These are phyloP conservation scores for Zygoascus biomembranicola DNA, from an alignment of 805 yeast species.

Conservation along the genomic window DNA sequence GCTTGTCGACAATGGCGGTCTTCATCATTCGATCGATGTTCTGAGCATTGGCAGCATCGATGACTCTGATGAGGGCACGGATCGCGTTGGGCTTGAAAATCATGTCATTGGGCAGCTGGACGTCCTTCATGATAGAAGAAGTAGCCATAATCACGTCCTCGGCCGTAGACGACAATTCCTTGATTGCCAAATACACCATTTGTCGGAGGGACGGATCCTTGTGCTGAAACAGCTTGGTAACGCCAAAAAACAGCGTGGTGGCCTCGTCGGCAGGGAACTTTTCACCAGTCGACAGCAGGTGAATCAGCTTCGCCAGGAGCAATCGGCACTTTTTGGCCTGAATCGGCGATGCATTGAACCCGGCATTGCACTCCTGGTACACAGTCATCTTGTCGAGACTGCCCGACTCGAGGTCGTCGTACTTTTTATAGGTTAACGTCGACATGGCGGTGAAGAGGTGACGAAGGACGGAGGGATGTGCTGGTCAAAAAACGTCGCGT, in stretches of 20 bases:
- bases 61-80: slow-evolving; percentile 79
- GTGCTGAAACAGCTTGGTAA: slow-evolving; percentile 91
- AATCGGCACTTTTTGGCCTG: slow-evolving; percentile 80
- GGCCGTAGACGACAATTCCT: slow-evolving; percentile 76
- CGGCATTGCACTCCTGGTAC: slow-evolving; percentile 88
- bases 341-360: slow-evolving; percentile 86
- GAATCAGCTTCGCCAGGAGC: slow-evolving; percentile 71
- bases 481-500: background rate
- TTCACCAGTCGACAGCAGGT: slow-evolving; percentile 80
- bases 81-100: slow-evolving; percentile 91
- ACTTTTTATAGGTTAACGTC: slow-evolving; percentile 72
- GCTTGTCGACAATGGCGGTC: slow-evolving; percentile 84
- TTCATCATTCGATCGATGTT: slow-evolving; percentile 89
- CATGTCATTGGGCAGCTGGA: slow-evolving; percentile 71
- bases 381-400: slow-evolving; percentile 94
- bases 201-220: slow-evolving; percentile 81
- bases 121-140: slow-evolving; percentile 95
- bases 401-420: slow-evolving; percentile 65
- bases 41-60: slow-evolving; percentile 78
- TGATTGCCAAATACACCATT: slow-evolving; percentile 86
- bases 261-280: slow-evolving; percentile 82
- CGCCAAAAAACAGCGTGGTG: slow-evolving; percentile 85
- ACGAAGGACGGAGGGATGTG: background rate
- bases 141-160: slow-evolving; percentile 96
- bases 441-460: slow-evolving; percentile 47